These are phyloP conservation scores for Verticillium dahliae DNA, from an alignment of 2,329 filamentous ascomycete species.

Conservation along the genomic window DNA sequence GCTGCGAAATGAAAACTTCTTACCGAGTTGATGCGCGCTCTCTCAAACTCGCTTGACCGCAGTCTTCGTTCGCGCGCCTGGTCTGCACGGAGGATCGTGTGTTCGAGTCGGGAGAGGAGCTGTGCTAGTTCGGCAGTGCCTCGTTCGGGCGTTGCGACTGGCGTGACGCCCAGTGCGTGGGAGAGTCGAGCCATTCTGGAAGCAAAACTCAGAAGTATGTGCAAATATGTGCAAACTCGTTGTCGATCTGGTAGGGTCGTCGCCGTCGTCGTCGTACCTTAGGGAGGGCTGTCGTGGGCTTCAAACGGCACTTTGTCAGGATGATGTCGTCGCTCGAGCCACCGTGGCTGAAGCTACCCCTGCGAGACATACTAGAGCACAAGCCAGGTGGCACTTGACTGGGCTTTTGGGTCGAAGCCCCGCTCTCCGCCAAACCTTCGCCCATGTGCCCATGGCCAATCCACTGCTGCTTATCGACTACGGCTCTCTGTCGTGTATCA, in stretches of 20 bases:
- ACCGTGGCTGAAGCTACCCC: slow-evolving; percentile 13
- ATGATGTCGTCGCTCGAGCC: slow-evolving; percentile 10
- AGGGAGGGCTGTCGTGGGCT: neutral
- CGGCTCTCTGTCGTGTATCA: too few relatives aligned
- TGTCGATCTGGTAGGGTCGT: neutral
- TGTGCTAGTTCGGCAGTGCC: slow-evolving; percentile 49
- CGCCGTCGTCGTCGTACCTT: too few relatives aligned
- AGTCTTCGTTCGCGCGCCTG: slow-evolving; percentile 52
- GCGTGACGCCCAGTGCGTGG: neutral
- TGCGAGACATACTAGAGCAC: neutral
- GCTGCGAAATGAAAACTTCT: slow-evolving; percentile 12
- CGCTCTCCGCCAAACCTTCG: neutral
- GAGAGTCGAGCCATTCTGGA: slow-evolving; percentile 9
- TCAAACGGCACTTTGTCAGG: neutral
- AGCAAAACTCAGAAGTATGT: neutral
- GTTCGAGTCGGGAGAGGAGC: slow-evolving; percentile 59
- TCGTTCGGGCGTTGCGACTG: slow-evolving; percentile 17
- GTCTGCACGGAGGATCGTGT: slow-evolving; percentile 56
- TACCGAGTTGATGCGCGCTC: slow-evolving; percentile 34
- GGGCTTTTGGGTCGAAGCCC: neutral
- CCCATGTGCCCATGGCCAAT: neutral
- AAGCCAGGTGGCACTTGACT: neutral
- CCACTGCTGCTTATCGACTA: neutral
- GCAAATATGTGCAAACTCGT: neutral
- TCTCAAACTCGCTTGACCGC: slow-evolving; percentile 58